Percentiles rank a stretch among this genome's conserved stretches.
Conservation (phyloP, 2,329 filamentous ascomycete species). For the Hypoxylon rubiginosum region DNA sequence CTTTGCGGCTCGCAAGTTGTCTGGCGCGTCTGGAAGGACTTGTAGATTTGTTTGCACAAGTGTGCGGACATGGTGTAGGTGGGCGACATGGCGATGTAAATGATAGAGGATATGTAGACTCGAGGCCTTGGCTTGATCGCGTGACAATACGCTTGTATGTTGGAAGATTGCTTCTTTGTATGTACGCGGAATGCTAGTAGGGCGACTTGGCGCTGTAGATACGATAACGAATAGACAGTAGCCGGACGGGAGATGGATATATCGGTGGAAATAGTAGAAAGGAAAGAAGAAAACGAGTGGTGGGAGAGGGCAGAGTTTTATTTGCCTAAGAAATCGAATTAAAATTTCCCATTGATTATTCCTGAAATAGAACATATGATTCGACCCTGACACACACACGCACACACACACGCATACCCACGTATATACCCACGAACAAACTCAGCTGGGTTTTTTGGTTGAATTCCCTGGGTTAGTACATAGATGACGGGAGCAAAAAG, state of each 20-base stretch:
- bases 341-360: conserved; percentile 14
- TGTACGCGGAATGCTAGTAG: conserved; percentile 5
- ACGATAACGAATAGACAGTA: neutral
- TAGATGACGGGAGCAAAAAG: conserved; percentile 11
- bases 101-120: conserved; percentile 5
- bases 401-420: conserved; percentile 6
- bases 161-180: neutral
- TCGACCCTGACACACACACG: conserved; percentile 10
- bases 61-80: conserved; percentile 74
- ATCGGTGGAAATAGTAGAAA: conserved; percentile 22
- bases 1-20: conserved; percentile 53
- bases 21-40: conserved; percentile 68
- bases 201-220: conserved; percentile 19
- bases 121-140: conserved; percentile 18
- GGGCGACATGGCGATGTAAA: conserved; percentile 62
- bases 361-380: conserved; percentile 36
- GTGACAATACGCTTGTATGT: conserved; percentile 8
- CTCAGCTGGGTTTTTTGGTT: conserved; percentile 17
- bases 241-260: conserved; percentile 1
- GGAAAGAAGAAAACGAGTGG: conserved; percentile 17
- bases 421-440: conserved; percentile 11
- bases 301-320: conserved; percentile 31
- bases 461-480: neutral
- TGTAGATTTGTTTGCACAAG: conserved; percentile 71
- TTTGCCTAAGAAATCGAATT: conserved; percentile 14